These are phyloP conservation scores for Boletus edulis DNA, from an alignment of 768 basidiomycete genomes.

Conservation along the genomic window DNA sequence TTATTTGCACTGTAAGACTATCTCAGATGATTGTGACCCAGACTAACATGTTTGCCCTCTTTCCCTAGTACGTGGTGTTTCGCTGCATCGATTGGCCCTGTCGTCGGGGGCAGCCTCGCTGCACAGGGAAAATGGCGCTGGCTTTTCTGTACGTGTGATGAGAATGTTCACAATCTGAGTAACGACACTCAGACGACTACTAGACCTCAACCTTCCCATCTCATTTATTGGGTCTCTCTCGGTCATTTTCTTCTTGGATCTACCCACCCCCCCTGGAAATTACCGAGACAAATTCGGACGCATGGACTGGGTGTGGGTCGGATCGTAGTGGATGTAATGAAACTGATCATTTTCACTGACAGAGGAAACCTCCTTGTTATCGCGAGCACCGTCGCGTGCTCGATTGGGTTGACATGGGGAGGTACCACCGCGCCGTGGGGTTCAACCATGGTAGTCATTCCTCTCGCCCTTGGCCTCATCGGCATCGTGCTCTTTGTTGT, in stretches of 20 bases:
- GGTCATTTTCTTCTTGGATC: constrained; percentile 28
- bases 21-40: not conserved
- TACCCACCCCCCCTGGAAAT: constrained; percentile 35
- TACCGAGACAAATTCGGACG: constrained; percentile 31
- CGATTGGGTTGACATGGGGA: constrained; percentile 41
- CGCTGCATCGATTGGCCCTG: constrained; percentile 32
- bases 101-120: constrained; percentile 36
- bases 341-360: not conserved
- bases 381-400: constrained; percentile 24
- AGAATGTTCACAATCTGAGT: not conserved
- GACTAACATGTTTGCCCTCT: not conserved
- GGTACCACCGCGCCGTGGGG: constrained; percentile 42
- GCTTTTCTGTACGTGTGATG: constrained; percentile 37
- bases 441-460: constrained; percentile 38
- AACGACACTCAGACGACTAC: not conserved
- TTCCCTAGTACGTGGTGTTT: constrained; percentile 32
- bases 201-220: constrained; percentile 41
- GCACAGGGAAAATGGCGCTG: constrained; percentile 37
- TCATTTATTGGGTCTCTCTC: constrained; percentile 22
- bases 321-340: not conserved
- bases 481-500: constrained; percentile 36
- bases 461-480: constrained; percentile 39
- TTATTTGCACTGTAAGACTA: constrained; percentile 19
- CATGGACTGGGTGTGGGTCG: constrained; percentile 40
- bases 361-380: constrained; percentile 39